Evolutionary conservation across 148 eudicot species (phyloP).

Genomic region (Mesembryanthemum crystallinum): DNA sequence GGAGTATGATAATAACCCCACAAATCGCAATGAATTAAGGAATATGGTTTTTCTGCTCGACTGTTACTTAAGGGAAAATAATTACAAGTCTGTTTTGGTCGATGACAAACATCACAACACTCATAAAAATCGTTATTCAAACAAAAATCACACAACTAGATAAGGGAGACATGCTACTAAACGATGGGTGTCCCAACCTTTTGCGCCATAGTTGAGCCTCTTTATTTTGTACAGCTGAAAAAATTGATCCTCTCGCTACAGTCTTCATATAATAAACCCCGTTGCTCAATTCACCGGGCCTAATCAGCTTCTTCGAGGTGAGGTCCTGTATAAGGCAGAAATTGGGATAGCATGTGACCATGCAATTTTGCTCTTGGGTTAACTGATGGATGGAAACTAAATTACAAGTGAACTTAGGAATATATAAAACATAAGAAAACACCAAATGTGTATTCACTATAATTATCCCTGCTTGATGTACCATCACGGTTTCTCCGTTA

Average conservation of each 20-base stretch:
- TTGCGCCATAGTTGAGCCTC: not conserved
- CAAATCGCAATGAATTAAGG: not conserved
- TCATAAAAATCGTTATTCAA: not conserved
- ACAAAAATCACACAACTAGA: not conserved
- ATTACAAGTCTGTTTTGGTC: not conserved
- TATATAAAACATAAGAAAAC: not conserved
- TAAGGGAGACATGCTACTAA: not conserved
- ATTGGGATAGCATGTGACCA: not conserved
- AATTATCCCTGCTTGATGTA: not conserved
- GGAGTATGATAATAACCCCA: not conserved
- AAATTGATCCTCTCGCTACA: not conserved
- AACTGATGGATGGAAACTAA: not conserved
- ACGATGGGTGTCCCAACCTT: not conserved
- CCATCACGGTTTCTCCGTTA: not conserved
- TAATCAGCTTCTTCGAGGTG: conserved; percentile 8
- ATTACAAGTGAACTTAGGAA: not conserved
- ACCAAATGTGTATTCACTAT: not conserved
- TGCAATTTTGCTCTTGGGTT: not conserved
- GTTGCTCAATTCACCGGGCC: not conserved
- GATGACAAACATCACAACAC: conserved; percentile 12
- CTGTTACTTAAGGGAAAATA: not conserved
- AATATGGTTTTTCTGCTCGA: not conserved
- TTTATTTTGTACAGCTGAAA: not conserved
- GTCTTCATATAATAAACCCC: not conserved
- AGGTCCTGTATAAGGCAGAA: conserved; percentile 8